These are phyloP conservation scores for Erysimum cheiri DNA, from an alignment of 441 rosid genomes.

Conservation along the genomic window DNA sequence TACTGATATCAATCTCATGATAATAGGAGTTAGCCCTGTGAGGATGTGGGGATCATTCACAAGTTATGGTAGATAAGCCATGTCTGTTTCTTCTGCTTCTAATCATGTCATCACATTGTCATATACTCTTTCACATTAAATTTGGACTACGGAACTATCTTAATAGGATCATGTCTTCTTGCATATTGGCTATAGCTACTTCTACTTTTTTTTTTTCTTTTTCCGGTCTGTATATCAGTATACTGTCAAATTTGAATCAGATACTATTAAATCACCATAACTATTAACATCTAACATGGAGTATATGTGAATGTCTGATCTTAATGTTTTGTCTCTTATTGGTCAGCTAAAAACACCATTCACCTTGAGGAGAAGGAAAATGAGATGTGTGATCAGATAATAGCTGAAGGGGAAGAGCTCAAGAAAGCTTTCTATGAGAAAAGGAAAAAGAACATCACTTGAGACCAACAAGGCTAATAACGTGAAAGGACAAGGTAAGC, in stretches of 20 bases:
- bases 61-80: constrained; percentile 1
- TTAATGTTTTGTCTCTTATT: constrained; percentile 8
- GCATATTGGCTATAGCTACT: background rate
- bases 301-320: background rate
- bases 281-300: background rate
- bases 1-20: background rate
- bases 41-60: background rate
- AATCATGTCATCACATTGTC: constrained; percentile 2
- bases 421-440: constrained; percentile 59
- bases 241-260: constrained; percentile 1
- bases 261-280: background rate
- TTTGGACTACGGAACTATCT: background rate
- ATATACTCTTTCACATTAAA: background rate
- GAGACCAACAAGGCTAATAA: constrained; percentile 53
- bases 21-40: background rate
- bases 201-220: background rate
- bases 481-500: constrained; percentile 64
- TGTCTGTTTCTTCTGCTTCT: background rate
- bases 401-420: constrained; percentile 62
- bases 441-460: constrained; percentile 48
- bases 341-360: constrained; percentile 57
- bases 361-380: constrained; percentile 67
- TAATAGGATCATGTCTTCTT: background rate
- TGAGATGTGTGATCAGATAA: constrained; percentile 65
- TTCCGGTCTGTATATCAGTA: background rate